Evolutionary conservation across 768 basidiomycete species (phyloP), one percentile per base, ranked within the genome.

Genomic region (Mycena indigotica): DNA sequence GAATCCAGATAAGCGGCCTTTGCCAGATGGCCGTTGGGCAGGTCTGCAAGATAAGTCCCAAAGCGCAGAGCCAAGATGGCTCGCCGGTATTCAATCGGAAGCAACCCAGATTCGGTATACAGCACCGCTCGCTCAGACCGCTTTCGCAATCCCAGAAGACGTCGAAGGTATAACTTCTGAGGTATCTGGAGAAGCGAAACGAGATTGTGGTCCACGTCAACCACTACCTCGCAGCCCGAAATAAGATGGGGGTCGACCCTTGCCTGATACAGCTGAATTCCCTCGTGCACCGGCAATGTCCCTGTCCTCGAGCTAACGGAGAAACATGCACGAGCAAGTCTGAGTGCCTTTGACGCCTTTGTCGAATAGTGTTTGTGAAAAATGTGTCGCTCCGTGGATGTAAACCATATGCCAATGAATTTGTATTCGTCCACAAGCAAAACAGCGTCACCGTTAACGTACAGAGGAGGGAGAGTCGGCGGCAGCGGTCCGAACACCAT

Each of bases 401-500:
- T 35, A 35, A 35, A 35, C 32, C 32, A 35, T 8, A 35, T 35
- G 32, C 32, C 32, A 17, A 35, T 35, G 32, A 35, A 35, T 17
- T 35, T 35, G 32, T 35, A 35, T 17, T 35, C 32, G 10, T 35
- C 32, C 32, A 35, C 32, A 17, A 35, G 17, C 32, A 17, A 8
- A 8, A 35, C 32, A 35, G 17, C 32, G 17, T 17, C 17, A 8
- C 32, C 32, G 17, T 35, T 23, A 21, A 44, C 13, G 41, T 44
- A 44, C n/a, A 44, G n/a, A 6, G 41, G 12, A 8, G 41, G 41
- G 41, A 44, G 41, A 19, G 5, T 23, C 8, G 13, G 41, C 15
- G 41, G 41, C 15, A 29, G n/a, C n/a, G 50, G 50, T n/a, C 50
- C 29, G 28, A 52, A n/a, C 19, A 52, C 17, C 50, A 52, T 52